Evolutionary conservation across 352 stramenopile genomes (phyloP), one percentile per base, ranked within the genome.

Genomic region (Globisporangium mamillatum): DNA sequence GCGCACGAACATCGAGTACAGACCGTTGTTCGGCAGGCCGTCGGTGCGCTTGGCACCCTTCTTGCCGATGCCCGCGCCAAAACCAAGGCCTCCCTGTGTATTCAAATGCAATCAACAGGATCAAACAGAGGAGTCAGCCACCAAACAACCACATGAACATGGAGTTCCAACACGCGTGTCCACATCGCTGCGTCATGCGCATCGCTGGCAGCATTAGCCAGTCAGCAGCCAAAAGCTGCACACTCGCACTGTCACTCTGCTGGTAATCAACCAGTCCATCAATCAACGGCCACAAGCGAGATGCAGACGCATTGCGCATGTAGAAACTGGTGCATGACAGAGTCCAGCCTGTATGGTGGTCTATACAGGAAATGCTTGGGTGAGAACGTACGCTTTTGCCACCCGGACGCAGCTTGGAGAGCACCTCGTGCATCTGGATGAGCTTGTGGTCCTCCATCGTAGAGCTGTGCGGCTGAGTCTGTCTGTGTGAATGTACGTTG

Each of bases 1-100:
- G 24, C 87, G 83, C 67, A 95, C 87, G 59, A 95, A 95, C 87
- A 93, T 95, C 36, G 82, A 82, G 68, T 95, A 95, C 16, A 95
- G 73, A 32, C 76, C 85, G 50, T 95, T 95, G 50, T 92, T 80
- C 8, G 87, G 87, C 32, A 95, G 70, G 18, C 87, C 87, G 60
- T 93, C 87, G 29, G 81, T 79, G 59, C 85, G 85, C 69, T 92
- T 89, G 36, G 57, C 78, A 34, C 79, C 75, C 66, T 88, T 89
- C 50, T 76, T 73, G 32, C 79, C 84, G 18, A 74, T 77, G 5
- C 69, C 61, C 5, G 81, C 80, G 24, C 80, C 81, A 62, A 91
- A 92, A 18, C 87, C 87, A 18, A 95, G 81, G 24, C 87, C 87
- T 38, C 87, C 87, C 81, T 92, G 55, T 27, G 8, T 12, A 38